Conservation (phyloP, 2,329 filamentous ascomycete species). For the Aspergillus neoniger region DNA sequence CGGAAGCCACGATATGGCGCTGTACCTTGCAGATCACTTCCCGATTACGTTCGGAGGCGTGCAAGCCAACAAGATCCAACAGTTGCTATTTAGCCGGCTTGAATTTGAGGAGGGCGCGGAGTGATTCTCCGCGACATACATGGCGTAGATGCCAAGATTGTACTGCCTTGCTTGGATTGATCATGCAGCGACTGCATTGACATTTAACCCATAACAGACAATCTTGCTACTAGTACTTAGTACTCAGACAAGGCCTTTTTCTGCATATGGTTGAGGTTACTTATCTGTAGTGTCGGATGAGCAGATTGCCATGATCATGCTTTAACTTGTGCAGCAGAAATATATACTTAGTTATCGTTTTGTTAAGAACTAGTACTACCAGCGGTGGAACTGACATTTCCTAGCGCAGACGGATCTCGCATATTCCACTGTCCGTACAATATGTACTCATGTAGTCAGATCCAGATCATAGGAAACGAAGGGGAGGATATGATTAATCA, state of each 20-base stretch:
- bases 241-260: background rate
- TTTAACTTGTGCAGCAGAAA: too few species aligned
- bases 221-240: too few species aligned
- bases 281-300: too few species aligned
- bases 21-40: constrained; percentile 21
- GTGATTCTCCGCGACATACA: constrained; percentile 2
- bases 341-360: too few species aligned
- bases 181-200: background rate
- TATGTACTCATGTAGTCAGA: too few species aligned
- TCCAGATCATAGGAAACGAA: too few species aligned
- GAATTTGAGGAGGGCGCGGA: background rate
- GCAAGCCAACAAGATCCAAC: background rate
- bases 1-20: background rate
- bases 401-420: too few species aligned
- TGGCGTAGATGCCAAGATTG: background rate
- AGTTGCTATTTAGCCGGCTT: constrained; percentile 15
- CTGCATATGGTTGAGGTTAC: background rate
- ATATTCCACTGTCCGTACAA: too few species aligned
- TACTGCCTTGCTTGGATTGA: background rate
- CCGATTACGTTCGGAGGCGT: constrained; percentile 10
- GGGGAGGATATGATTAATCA: too few species aligned
- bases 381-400: too few species aligned
- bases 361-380: too few species aligned
- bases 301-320: too few species aligned
- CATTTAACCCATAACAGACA: background rate